Conservation (phyloP, 345 rosid genomes). For the Eucalyptus regnans region DNA sequence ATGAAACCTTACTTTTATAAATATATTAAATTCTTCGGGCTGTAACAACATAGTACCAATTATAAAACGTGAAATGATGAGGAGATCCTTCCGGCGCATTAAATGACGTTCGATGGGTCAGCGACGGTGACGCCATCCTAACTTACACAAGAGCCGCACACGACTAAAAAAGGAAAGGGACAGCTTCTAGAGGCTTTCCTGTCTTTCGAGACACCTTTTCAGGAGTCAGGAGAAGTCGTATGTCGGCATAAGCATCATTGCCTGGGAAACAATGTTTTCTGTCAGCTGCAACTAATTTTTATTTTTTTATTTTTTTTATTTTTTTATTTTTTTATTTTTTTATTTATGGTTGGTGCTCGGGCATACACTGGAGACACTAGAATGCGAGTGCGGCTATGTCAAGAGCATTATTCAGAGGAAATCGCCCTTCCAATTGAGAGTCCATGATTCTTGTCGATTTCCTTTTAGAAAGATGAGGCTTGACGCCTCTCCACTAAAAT, state of each 20-base stretch:
- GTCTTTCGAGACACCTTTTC: not conserved
- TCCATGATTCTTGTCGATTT: not conserved
- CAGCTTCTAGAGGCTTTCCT: not conserved
- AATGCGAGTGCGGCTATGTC: not conserved
- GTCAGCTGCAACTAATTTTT: not conserved
- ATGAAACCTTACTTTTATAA: not conserved
- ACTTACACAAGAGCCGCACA: not conserved
- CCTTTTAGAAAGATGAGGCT: not conserved
- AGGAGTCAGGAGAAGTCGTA: not conserved
- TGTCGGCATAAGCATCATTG: not conserved
- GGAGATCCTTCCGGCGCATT: not conserved
- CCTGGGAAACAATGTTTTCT: fast-evolving
- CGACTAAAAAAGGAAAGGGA: not conserved
- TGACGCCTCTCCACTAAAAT: not conserved
- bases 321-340: not conserved
- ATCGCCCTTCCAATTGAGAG: not conserved
- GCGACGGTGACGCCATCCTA: no score
- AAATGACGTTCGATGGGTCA: not conserved
- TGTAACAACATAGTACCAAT: not conserved
- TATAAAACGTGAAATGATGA: not conserved
- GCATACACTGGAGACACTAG: not conserved
- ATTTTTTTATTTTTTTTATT: not conserved
- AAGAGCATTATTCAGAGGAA: not conserved
- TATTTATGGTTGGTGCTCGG: not conserved
- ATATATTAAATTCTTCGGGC: not conserved